These are phyloP conservation scores for Rosa chinensis DNA, from an alignment of 306 rosid species.

Conservation along the genomic window DNA sequence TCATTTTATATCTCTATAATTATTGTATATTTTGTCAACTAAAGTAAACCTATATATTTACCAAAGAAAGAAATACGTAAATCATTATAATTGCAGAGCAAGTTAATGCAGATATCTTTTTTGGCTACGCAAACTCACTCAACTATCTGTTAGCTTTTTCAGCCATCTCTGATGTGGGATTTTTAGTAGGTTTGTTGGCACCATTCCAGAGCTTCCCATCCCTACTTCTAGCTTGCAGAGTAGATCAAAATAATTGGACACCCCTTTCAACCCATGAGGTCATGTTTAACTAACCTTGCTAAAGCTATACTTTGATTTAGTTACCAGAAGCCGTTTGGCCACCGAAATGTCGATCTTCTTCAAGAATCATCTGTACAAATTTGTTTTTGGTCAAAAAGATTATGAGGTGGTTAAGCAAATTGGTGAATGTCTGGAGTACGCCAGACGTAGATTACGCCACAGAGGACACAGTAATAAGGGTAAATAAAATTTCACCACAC, in stretches of 20 bases:
- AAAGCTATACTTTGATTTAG: background rate
- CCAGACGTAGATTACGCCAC: too few species aligned
- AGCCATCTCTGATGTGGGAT: constrained; percentile 23
- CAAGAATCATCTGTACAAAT: background rate
- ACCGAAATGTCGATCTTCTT: background rate
- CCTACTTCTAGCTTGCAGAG: background rate
- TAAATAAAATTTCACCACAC: too few species aligned
- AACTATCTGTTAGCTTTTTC: constrained; percentile 18
- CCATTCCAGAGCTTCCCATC: constrained; percentile 15
- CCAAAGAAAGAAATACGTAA: background rate
- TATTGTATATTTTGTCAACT: background rate
- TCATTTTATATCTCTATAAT: background rate
- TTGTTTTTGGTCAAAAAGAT: background rate
- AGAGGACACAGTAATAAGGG: too few species aligned
- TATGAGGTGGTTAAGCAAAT: background rate
- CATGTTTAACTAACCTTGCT: background rate
- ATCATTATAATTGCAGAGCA: too few species aligned
- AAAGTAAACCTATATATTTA: background rate
- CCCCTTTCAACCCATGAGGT: background rate
- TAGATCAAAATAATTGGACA: background rate
- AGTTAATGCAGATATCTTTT: too few species aligned
- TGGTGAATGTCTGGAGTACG: background rate
- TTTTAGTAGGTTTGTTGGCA: constrained; percentile 21
- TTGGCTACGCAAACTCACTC: constrained; percentile 5
- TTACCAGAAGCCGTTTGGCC: background rate